A percentile compares a stretch with the other conserved stretches of the same genome.
Evolutionary conservation across 331 rosid genomes (phyloP).

Genomic region (Telfairia occidentalis): DNA sequence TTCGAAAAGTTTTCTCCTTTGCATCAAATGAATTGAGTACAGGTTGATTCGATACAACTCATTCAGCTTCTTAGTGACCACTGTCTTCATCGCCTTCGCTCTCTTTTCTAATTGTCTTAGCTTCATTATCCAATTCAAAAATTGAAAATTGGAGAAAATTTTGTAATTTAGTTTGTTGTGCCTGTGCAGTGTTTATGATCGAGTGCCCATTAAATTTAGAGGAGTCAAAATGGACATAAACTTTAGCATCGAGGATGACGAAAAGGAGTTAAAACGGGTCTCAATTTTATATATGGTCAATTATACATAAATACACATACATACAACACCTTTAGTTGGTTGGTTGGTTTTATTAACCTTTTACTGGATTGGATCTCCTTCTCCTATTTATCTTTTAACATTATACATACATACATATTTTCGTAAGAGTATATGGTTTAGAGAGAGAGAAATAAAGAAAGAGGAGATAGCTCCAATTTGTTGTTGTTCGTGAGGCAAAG

Average conservation of each 20-base stretch:
- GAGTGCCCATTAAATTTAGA: no score
- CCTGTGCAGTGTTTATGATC: conserved; percentile 72
- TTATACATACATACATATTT: no score
- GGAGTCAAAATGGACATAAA: no score
- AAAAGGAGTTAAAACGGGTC: no score
- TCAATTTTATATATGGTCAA: no score
- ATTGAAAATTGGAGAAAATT: not conserved
- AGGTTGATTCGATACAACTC: conserved; percentile 99
- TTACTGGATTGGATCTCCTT: no score
- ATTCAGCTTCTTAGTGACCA: conserved; percentile 99
- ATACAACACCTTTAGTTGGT: no score
- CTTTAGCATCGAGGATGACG: no score
- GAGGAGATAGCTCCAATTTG: conserved; percentile 8
- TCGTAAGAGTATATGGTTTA: not conserved
- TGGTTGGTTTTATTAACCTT: no score
- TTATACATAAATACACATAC: no score
- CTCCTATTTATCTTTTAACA: no score
- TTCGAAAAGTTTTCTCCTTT: not conserved
- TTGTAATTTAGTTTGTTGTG: not conserved
- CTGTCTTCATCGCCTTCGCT: not conserved
- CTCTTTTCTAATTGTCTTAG: not conserved
- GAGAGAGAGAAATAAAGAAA: conserved; percentile 11
- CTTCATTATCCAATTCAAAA: no score
- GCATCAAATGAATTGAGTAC: conserved; percentile 23
- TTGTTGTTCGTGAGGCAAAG: conserved; percentile 26